Percentiles rank a stretch among this genome's conserved stretches.
These are phyloP conservation scores for Hypholoma fasciculare DNA, from an alignment of 768 basidiomycete genomes.

Conservation along the genomic window DNA sequence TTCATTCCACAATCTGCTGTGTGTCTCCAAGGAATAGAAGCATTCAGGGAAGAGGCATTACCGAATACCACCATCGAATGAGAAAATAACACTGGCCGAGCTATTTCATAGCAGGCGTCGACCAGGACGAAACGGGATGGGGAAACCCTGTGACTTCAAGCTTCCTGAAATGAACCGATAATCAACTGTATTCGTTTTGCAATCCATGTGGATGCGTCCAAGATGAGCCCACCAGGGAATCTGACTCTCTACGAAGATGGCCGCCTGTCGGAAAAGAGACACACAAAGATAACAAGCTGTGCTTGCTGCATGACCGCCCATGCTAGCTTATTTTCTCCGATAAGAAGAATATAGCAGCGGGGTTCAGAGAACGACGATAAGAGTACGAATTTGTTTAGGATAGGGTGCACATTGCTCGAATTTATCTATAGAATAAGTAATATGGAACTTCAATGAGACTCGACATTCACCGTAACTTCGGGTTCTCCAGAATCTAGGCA, in stretches of 20 bases:
- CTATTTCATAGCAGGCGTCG: too few relatives aligned
- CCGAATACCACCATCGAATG: too few relatives aligned
- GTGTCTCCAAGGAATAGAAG: too few relatives aligned
- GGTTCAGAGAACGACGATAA: constrained; percentile 1
- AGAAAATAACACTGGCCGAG: too few relatives aligned
- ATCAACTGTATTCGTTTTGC: not conserved
- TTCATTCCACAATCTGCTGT: too few relatives aligned
- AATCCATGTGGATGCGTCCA: not conserved
- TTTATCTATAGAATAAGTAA: not conserved
- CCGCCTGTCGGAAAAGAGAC: not conserved
- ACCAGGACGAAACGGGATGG: too few relatives aligned
- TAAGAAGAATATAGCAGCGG: not conserved
- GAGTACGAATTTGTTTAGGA: not conserved
- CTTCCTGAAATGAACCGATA: too few relatives aligned
- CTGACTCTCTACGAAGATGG: not conserved
- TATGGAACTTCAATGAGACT: not conserved
- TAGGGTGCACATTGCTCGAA: not conserved
- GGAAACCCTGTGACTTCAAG: too few relatives aligned
- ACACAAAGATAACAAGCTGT: not conserved
- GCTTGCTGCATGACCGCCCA: not conserved
- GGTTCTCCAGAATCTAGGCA: not conserved
- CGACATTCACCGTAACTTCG: not conserved
- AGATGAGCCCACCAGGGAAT: not conserved
- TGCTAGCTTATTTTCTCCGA: constrained; percentile 1
- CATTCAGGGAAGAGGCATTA: too few relatives aligned